These are phyloP conservation scores for Sugiyamaella paludigena DNA, from an alignment of 1,139 yeast species.

Conservation along the genomic window DNA sequence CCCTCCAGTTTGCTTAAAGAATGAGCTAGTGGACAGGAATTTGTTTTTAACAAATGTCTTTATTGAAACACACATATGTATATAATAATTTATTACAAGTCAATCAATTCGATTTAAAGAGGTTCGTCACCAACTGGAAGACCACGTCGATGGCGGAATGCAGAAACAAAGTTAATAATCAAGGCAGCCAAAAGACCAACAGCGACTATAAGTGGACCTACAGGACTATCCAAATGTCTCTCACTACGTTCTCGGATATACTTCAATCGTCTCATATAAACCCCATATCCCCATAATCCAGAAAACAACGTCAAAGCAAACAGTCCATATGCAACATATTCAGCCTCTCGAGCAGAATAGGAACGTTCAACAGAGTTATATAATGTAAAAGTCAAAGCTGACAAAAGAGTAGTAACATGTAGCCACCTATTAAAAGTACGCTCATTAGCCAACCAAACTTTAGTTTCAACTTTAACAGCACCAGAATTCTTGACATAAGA, in stretches of 20 bases:
- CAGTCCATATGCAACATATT: conserved; percentile 68
- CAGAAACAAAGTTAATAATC: conserved; percentile 55
- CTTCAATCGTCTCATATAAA: conserved; percentile 66
- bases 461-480: conserved; percentile 90
- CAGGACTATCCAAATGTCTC: conserved; percentile 79
- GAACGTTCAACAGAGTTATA: conserved; percentile 75
- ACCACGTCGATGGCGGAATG: conserved; percentile 7
- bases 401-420: conserved; percentile 80
- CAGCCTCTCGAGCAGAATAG: conserved; percentile 38
- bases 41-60: background rate
- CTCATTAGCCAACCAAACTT: conserved; percentile 98
- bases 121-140: background rate
- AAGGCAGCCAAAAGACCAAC: conserved; percentile 65
- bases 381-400: conserved; percentile 83
- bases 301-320: conserved; percentile 78
- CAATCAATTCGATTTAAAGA: too few relatives aligned
- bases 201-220: conserved; percentile 84
- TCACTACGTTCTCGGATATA: conserved; percentile 81
- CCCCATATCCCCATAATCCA: conserved; percentile 85
- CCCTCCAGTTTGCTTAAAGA: too few relatives aligned
- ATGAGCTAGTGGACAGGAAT: background rate
- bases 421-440: conserved; percentile 96
- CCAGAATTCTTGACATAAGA: conserved; percentile 82
- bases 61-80: background rate
- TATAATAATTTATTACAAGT: background rate